phyloP scores from a whole-genome alignment of 805 yeast species.

The Saturnispora galanensis region DNA sequence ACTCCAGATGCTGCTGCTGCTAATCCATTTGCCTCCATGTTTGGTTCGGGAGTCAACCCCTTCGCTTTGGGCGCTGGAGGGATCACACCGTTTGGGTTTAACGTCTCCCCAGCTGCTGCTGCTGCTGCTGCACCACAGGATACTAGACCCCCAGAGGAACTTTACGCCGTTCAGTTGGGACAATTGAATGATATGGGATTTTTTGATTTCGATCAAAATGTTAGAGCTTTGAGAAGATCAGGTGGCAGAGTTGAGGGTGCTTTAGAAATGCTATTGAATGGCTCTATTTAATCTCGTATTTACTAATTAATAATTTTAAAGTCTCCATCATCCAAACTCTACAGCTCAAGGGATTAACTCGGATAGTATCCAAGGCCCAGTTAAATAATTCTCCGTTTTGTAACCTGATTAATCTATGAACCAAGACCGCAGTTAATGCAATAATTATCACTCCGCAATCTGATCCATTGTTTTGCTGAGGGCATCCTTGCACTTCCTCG shows the following conservation, averaged over 20 bases:
- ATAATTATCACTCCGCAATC: constrained; percentile 50
- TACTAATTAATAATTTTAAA: constrained; percentile 19
- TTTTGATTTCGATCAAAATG: constrained; percentile 84
- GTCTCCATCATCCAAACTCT: constrained; percentile 35
- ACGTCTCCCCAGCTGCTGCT: constrained; percentile 34
- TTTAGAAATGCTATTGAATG: constrained; percentile 70
- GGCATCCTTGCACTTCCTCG: constrained; percentile 24
- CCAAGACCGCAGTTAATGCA: constrained; percentile 29
- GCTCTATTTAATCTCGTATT: constrained; percentile 31
- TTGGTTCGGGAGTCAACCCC: constrained; percentile 20
- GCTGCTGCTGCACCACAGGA: constrained; percentile 61
- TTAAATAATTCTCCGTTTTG: constrained; percentile 17
- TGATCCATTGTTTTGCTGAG: constrained; percentile 56
- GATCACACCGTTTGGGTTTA: constrained; percentile 42
- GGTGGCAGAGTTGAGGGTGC: constrained; percentile 99
- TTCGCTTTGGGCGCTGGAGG: constrained; percentile 30
- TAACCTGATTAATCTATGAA: constrained; percentile 26
- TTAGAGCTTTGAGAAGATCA: constrained; percentile 82
- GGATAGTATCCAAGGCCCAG: constrained; percentile 31
- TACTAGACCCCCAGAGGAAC: constrained; percentile 70
- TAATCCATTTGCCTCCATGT: constrained; percentile 37
- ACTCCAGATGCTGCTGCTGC: constrained; percentile 20
- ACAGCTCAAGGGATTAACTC: constrained; percentile 39
- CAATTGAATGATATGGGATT: constrained; percentile 81
- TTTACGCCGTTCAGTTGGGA: constrained; percentile 60